Evolutionary conservation across 2,329 filamentous ascomycete species (phyloP), one percentile per base, ranked within the genome.

Genomic region (Claviceps arundinis): DNA sequence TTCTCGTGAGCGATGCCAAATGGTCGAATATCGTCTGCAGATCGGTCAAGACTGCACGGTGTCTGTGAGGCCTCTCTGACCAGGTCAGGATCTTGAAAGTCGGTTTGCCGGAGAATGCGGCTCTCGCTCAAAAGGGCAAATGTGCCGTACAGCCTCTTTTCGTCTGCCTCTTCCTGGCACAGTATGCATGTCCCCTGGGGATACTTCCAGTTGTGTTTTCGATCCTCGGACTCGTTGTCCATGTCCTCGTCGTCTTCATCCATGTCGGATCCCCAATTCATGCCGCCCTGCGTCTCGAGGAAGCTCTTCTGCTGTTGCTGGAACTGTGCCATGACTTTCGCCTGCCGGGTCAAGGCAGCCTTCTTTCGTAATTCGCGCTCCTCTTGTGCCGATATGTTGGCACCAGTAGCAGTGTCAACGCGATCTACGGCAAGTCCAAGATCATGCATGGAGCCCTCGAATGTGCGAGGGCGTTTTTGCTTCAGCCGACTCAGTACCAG

Each of bases 291-390:
- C 57, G 85, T 93, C 52, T 88, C 85, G 70, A 98, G 73, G 69
- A 98, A 98, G 61, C 82, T 93, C 68, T 94, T 91, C 65, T 97
- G 94, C 63, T 98, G 91, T 64, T 95, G 86, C 65, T 97, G 93
- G 69, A 98, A 96, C 63, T 96, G 89, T 1, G 90, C 93, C 90
- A 98, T 96, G 37, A 98, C 89, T 62, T 82, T 86, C 2, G 90
- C 90, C 67, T 97, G 90, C 22, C 93, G 82, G 60, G 89, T 91
- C 42, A 90, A 70, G 0, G 93, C 93, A 50, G 91, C 87, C 67
- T 87, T 86, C 74, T 96, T 98, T 73, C 91, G 95, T 55, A 81
- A 73, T 65, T 91, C 87, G 16, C 81, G 78, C 62, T 91, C 87
- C 58, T 85, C 85, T 54, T 87, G 84, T 40, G 75, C 80, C 5